phyloP scores from a whole-genome alignment of 2,329 filamentous ascomycete genomes.

The Calonectria hongkongensis region DNA sequence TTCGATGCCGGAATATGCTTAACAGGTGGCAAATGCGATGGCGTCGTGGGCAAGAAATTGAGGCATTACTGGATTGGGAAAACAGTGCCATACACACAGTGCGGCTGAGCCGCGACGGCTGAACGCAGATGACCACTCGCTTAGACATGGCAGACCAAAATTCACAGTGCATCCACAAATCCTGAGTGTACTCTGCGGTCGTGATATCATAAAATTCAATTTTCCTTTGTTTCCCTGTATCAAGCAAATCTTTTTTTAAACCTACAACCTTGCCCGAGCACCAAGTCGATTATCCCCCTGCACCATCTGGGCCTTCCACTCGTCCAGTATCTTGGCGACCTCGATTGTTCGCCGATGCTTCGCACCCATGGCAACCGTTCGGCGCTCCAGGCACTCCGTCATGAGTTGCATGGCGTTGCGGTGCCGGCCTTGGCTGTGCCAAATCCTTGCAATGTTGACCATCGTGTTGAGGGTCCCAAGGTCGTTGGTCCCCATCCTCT shows the following conservation, averaged over 20 bases:
- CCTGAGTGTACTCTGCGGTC: no score
- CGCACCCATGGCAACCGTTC: neutral
- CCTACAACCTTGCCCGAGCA: neutral
- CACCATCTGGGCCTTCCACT: neutral
- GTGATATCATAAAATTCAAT: no score
- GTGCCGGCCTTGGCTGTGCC: neutral
- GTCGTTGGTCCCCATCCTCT: neutral
- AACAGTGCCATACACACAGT: neutral
- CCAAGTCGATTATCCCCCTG: neutral
- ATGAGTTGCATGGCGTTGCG: conserved; percentile 9
- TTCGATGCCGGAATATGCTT: neutral
- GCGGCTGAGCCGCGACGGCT: neutral
- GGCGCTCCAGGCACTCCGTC: neutral
- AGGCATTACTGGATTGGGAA: neutral
- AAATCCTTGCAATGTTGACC: neutral
- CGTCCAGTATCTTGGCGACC: neutral
- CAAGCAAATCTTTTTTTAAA: neutral
- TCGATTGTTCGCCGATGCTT: conserved; percentile 6
- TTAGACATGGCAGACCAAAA: no score
- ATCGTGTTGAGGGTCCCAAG: conserved; percentile 1
- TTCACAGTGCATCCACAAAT: no score
- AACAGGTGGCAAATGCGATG: neutral
- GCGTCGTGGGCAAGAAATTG: neutral
- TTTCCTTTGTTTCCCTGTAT: no score
- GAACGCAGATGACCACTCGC: no score